Evolutionary conservation across 1,284 basidiomycete species (phyloP), one percentile per base, ranked within the genome.

Genomic region (Hemileia vastatrix): DNA sequence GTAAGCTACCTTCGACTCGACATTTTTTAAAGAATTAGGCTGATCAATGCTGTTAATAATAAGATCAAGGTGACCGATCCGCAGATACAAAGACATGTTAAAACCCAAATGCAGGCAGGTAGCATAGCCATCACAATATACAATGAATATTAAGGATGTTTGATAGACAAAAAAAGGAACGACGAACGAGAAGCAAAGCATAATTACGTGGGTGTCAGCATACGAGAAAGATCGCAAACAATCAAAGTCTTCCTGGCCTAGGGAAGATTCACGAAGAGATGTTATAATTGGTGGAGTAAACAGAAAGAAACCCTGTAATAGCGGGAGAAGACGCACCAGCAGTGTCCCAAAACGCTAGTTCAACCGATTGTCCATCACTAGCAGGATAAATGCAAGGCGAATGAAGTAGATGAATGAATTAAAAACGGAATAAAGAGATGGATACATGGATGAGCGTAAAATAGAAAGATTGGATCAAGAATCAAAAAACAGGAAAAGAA

Each of bases 201-300:
- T 86, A 67, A 96, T 54, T 3, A 95, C 87, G 77, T 96, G 88
- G 0, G 92, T 95, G 75, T 96, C 92, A 2, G 92, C 88, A 75
- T 96, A 97, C 36, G 87, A 90, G 27, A 97, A 78, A 15, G 90
- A 90, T 52, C 94, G 82, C 59, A 97, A 78, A 54, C 90, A 81
- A 75, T 95, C 93, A 75, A 96, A 96, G 71, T 96, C 93, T 79
- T 97, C 93, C 77, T 95, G 91, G 23, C 90, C 92, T 91, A 8
- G 1, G 9, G 43, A n/a, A n/a, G 2, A 21, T 21, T 4, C 2
- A 19, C 4, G 9, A 33, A n/a, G 19, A 8, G 36, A 32, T 3
- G 44, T 18, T 45, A 31, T 0, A 6, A 45, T 47, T 49, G 33
- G 11, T 9, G 44, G 24, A 13, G 2, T 48, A 43, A 43, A 43